These are phyloP conservation scores for Rutidosis leptorrhynchoides DNA, from an alignment of 129 eudicot species.

Conservation along the genomic window DNA sequence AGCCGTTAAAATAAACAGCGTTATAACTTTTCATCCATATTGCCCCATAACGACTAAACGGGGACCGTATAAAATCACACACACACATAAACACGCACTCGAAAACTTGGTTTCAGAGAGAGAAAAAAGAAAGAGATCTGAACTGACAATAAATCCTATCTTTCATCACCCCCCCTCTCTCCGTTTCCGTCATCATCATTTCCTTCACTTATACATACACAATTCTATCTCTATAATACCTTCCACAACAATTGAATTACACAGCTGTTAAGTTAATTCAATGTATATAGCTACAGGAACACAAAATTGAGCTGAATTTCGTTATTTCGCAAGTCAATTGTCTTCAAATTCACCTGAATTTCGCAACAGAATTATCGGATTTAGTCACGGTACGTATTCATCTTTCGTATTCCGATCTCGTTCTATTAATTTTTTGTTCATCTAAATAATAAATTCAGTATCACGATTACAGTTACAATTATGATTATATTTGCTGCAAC, in stretches of 20 bases:
- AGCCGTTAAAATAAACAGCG: conserved; percentile 12
- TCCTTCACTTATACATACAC: conserved; percentile 21
- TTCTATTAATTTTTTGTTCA: too few relatives aligned
- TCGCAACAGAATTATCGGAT: not conserved
- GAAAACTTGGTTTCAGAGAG: conserved; percentile 21
- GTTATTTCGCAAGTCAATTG: conserved; percentile 8
- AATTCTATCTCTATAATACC: conserved; percentile 13
- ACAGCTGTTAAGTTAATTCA: not conserved
- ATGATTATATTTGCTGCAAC: too few relatives aligned
- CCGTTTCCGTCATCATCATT: conserved; percentile 28
- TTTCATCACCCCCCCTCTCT: conserved; percentile 29
- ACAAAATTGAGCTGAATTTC: conserved; percentile 15
- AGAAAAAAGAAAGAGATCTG: conserved; percentile 32
- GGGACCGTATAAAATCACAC: conserved; percentile 32
- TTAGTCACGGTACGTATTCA: not conserved
- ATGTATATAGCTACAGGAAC: not conserved
- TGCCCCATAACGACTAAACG: conserved; percentile 18
- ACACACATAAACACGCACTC: not conserved
- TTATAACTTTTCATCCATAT: conserved; percentile 30
- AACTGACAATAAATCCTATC: conserved; percentile 41
- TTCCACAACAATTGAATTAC: not conserved
- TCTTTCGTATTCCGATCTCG: not conserved
- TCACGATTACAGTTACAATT: not conserved
- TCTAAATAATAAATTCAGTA: not conserved
- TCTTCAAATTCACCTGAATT: conserved; percentile 6